Base-by-base conservation (phyloP, 2,329 filamentous ascomycete species). In the Scytalidium lignicola region DNA sequence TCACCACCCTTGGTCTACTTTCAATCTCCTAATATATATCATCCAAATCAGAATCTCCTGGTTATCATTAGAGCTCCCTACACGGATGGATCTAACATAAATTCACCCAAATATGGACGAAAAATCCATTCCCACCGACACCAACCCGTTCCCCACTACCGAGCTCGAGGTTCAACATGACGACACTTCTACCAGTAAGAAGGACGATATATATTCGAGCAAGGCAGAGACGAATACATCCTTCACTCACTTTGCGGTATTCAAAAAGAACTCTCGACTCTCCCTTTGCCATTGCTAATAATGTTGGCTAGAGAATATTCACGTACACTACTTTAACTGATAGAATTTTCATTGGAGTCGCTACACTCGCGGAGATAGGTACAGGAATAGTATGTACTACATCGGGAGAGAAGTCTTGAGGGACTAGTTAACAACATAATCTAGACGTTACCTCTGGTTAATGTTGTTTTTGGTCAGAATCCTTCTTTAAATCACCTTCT, bases 391-490 rank as follows among this genome's bases (percentile, higher is more conserved):
- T 60, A 57, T 43, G 56, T 52, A 20, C 15, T 29, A 21, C 20
- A 41, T 6, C 3, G 9, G 29, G 22, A 32, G 17, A 2, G 23
- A 13, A 46, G 28, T 22, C 13, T 37, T 37, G 10, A 13, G 23
- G 23, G 4, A 37, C 7, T 7, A 26, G 18, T 20, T 45, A 45
- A 48, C 37, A 40, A 26, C 41, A 18, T 10, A 5, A 7, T 8
- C 7, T 48, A 72, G 68, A 82, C 79, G 1, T 62, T 83, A 43
- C 80, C 80, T 0, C 56, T 83, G 43, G 79, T 83, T 73, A 83
- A 81, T 49, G 71, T 82, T 12, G 67, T 81, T 13, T 81, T 82
- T 59, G 78, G 76, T 72, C 65, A 58, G 62, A 12, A 17, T 49
- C 20, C n/a, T 43, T 45, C 47, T 53, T 58, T 47, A 54, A 49